phyloP scores from a whole-genome alignment of 1,284 basidiomycete genomes.

The Cutaneotrichosporon sp. region DNA sequence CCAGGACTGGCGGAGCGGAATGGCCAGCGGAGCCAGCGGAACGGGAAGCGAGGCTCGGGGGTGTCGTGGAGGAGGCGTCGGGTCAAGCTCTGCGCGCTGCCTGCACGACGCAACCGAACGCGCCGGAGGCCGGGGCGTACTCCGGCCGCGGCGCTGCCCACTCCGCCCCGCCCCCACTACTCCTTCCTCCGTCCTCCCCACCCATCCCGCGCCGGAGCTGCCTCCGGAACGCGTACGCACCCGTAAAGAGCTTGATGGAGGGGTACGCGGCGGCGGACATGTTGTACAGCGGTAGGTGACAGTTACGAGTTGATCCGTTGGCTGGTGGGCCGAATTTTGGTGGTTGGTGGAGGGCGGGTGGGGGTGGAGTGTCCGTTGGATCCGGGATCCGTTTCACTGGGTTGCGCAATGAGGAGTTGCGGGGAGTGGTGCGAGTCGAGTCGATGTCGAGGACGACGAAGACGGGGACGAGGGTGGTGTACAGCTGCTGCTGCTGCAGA shows the following conservation, averaged over 20 bases:
- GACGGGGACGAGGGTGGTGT: not conserved
- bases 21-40: not conserved
- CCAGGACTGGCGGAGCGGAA: too few relatives aligned
- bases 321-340: slow-evolving; percentile 2
- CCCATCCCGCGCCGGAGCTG: not conserved
- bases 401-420: not conserved
- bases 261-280: slow-evolving; percentile 29
- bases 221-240: slow-evolving; percentile 58
- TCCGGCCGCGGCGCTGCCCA: not conserved
- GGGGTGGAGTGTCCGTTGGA: slow-evolving; percentile 1
- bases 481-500: not conserved
- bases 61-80: too few relatives aligned
- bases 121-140: too few relatives aligned
- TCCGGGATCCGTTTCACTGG: not conserved
- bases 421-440: not conserved
- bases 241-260: slow-evolving; percentile 84
- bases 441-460: not conserved
- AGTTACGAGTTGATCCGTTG: not conserved
- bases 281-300: not conserved
- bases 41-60: too few relatives aligned
- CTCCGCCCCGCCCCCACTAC: not conserved
- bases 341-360: not conserved
- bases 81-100: too few relatives aligned
- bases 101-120: too few relatives aligned
- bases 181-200: not conserved